Conservation (phyloP, 331 rosid genomes). For the Saraca asoca region DNA sequence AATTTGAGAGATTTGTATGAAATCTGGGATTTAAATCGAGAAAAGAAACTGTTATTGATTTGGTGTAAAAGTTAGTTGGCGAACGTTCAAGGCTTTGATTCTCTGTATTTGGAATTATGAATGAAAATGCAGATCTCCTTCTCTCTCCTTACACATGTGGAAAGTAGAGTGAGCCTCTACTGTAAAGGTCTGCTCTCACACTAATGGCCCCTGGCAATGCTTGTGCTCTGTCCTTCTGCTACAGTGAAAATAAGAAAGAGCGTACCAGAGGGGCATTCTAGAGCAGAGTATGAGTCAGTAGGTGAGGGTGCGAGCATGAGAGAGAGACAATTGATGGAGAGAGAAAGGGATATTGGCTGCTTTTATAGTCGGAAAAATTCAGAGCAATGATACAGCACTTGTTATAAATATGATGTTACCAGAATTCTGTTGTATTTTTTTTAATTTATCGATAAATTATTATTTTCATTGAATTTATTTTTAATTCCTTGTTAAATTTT, state of each 20-base stretch:
- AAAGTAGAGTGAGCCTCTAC: slow-evolving; percentile 1
- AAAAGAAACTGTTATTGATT: not conserved
- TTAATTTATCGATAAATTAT: not conserved
- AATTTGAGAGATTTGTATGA: not conserved
- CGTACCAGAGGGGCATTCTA: slow-evolving; percentile 47
- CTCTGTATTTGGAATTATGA: not conserved
- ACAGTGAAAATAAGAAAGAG: slow-evolving; percentile 37
- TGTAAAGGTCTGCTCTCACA: slow-evolving; percentile 1
- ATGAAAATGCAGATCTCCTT: slow-evolving; percentile 33
- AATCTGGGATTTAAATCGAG: slow-evolving; percentile 12
- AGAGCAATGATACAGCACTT: too few relatives aligned
- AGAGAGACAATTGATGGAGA: slow-evolving; percentile 38
- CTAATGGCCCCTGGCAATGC: slow-evolving; percentile 37
- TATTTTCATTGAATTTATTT: not conserved
- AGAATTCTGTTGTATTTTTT: slow-evolving; percentile 14
- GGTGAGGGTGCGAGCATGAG: slow-evolving; percentile 10
- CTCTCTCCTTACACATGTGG: slow-evolving; percentile 5
- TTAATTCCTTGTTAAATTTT: too few relatives aligned
- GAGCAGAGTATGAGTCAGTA: slow-evolving; percentile 5
- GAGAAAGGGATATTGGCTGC: slow-evolving; percentile 15
- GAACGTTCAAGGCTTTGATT: not conserved
- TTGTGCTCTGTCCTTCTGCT: slow-evolving; percentile 28
- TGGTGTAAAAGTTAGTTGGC: not conserved
- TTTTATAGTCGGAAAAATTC: slow-evolving; percentile 74
- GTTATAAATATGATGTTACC: too few relatives aligned